Evolutionary conservation across 2,329 filamentous ascomycete genomes (phyloP).

Genomic region (Anthostomella pinea): DNA sequence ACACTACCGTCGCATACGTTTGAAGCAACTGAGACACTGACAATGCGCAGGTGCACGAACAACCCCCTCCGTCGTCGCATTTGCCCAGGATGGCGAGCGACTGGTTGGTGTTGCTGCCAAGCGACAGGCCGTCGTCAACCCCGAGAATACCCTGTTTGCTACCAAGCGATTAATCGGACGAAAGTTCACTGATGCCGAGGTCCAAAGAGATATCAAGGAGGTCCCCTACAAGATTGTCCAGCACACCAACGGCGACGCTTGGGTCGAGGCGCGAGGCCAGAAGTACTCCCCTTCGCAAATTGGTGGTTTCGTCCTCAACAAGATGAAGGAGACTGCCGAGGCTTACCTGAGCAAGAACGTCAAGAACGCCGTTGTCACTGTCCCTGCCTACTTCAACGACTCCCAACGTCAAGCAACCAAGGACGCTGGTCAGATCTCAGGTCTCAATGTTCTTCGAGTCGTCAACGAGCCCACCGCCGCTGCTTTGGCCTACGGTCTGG

Average conservation of each 20-base stretch:
- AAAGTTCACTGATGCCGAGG: constrained; percentile 91
- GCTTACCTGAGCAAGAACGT: constrained; percentile 84
- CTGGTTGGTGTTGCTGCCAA: constrained; percentile 96
- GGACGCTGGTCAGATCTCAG: constrained; percentile 94
- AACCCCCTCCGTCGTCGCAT: constrained; percentile 92
- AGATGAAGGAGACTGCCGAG: constrained; percentile 99
- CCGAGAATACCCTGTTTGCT: constrained; percentile 96
- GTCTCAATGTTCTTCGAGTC: constrained; percentile 94
- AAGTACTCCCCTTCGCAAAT: constrained; percentile 99
- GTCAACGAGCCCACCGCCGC: constrained; percentile 98
- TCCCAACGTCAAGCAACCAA: constrained; percentile 97
- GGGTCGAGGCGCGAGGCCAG: constrained; percentile 89
- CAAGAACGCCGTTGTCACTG: constrained; percentile 96
- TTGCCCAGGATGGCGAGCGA: constrained; percentile 92
- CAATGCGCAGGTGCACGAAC: constrained; percentile 68
- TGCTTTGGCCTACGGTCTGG: constrained; percentile 90
- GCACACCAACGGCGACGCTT: constrained; percentile 94
- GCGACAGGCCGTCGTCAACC: constrained; percentile 97
- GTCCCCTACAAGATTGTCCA: constrained; percentile 98
- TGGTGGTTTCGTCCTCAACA: constrained; percentile 91
- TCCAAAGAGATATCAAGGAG: constrained; percentile 95
- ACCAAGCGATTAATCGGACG: constrained; percentile 98
- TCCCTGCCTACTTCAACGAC: constrained; percentile 98
- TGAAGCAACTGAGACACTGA: constrained; percentile 19
- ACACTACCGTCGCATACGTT: constrained; percentile 11